phyloP scores from a whole-genome alignment of 2,329 filamentous ascomycete species.

The Arthrocladium fulminans region DNA sequence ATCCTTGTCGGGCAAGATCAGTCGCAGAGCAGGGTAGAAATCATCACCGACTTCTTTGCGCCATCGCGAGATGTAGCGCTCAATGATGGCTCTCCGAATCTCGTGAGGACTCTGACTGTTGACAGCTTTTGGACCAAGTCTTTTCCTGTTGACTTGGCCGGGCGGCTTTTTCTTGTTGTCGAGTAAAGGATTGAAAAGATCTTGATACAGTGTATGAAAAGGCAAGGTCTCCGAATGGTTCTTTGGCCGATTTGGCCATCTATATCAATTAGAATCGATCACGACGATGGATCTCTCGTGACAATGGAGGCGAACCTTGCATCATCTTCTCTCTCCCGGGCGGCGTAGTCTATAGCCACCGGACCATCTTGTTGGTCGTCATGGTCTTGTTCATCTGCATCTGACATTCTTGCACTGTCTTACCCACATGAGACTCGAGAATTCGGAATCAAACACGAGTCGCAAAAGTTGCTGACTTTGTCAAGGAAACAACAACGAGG shows the following conservation, averaged over 20 bases:
- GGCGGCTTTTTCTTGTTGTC: constrained; percentile 67
- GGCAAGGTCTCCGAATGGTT: constrained; percentile 72
- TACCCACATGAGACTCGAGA: not conserved
- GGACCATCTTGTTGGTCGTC: not conserved
- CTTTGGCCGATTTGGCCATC: constrained; percentile 71
- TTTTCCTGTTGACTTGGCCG: constrained; percentile 47
- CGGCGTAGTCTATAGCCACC: constrained; percentile 6
- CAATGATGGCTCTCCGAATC: constrained; percentile 68
- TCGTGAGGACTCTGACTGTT: constrained; percentile 61
- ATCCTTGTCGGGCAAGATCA: constrained; percentile 90
- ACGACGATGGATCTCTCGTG: constrained; percentile 14
- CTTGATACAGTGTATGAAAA: constrained; percentile 69
- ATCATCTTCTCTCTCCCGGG: constrained; percentile 30
- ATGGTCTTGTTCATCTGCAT: not conserved
- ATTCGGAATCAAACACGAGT: not conserved
- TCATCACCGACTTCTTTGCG: constrained; percentile 80
- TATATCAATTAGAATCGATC: constrained; percentile 27
- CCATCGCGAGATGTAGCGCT: constrained; percentile 80
- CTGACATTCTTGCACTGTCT: not conserved
- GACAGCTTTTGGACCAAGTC: constrained; percentile 46
- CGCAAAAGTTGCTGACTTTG: no score
- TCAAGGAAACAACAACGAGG: no score
- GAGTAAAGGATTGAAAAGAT: constrained; percentile 70
- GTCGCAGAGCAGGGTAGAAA: constrained; percentile 82
- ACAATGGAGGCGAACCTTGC: constrained; percentile 19